Evolutionary conservation across 2,329 filamentous ascomycete species (phyloP).

Genomic region (Cordyceps sp.): DNA sequence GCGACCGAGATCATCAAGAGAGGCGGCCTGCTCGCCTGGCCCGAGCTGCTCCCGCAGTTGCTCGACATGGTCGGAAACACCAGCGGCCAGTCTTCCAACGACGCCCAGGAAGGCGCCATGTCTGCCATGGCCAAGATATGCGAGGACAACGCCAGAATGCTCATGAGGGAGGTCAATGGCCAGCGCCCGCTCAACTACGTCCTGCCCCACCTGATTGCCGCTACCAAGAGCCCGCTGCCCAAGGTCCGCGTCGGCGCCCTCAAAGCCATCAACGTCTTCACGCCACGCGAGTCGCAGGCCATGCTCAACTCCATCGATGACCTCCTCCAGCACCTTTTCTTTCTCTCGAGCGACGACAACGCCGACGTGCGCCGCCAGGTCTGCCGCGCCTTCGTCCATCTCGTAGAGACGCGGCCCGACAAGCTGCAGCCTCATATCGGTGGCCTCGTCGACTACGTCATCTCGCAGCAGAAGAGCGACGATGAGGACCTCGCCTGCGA

Average conservation of each 20-base stretch:
- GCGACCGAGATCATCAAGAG: slow-evolving; percentile 80
- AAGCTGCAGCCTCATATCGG: slow-evolving; percentile 79
- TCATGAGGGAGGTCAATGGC: slow-evolving; percentile 78
- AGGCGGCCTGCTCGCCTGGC: slow-evolving; percentile 80
- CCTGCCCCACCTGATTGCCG: slow-evolving; percentile 78
- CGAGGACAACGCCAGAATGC: slow-evolving; percentile 77
- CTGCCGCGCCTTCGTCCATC: slow-evolving; percentile 79
- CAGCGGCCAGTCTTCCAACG: slow-evolving; percentile 45
- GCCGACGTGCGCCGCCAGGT: slow-evolving; percentile 82
- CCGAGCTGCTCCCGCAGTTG: slow-evolving; percentile 72
- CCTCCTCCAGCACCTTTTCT: slow-evolving; percentile 69
- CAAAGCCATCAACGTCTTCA: slow-evolving; percentile 80
- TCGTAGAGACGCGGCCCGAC: slow-evolving; percentile 80
- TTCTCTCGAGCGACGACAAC: slow-evolving; percentile 58
- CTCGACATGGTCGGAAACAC: slow-evolving; percentile 62
- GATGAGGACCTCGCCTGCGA: slow-evolving; percentile 86
- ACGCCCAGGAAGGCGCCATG: slow-evolving; percentile 87
- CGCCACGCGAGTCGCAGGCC: slow-evolving; percentile 67
- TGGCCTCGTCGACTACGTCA: slow-evolving; percentile 83
- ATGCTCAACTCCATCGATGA: slow-evolving; percentile 67
- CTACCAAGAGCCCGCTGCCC: slow-evolving; percentile 58
- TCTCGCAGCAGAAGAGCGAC: slow-evolving; percentile 72
- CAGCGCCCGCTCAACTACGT: slow-evolving; percentile 78
- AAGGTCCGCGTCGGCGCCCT: slow-evolving; percentile 70
- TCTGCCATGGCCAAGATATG: slow-evolving; percentile 86